These are phyloP conservation scores for Lonicera japonica DNA, from an alignment of 129 eudicot genomes.

Conservation along the genomic window DNA sequence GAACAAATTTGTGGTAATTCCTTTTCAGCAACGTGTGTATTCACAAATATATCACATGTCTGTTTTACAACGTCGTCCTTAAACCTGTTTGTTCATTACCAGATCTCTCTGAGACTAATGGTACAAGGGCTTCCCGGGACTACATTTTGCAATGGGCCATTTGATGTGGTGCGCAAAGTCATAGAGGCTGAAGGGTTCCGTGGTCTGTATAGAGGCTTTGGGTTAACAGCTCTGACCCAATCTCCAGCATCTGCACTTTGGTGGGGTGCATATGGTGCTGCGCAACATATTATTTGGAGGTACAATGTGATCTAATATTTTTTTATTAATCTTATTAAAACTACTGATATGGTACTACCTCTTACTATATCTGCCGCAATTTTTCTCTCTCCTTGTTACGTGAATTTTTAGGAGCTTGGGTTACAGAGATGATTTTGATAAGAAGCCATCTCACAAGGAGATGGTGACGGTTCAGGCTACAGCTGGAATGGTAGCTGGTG, in stretches of 20 bases:
- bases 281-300: constrained; percentile 72
- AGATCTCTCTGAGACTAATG: constrained; percentile 42
- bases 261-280: constrained; percentile 74
- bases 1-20: too few species aligned
- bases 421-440: constrained; percentile 28
- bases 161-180: constrained; percentile 47
- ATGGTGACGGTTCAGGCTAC: constrained; percentile 59
- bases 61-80: neutral
- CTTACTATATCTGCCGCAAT: too few species aligned
- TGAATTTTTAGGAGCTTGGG: constrained; percentile 41
- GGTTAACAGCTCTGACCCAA: constrained; percentile 52
- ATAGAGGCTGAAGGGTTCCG: constrained; percentile 51
- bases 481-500: constrained; percentile 64
- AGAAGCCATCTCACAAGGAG: constrained; percentile 50
- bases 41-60: neutral
- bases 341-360: too few species aligned
- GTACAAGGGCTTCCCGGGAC: constrained; percentile 72
- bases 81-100: neutral
- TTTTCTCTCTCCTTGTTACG: neutral
- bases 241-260: constrained; percentile 76
- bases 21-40: neutral
- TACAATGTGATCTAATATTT: neutral
- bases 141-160: constrained; percentile 41
- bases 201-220: constrained; percentile 59
- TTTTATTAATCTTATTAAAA: neutral